These are phyloP conservation scores for Chondrus crispus DNA, from an alignment of 23 red algal genomes.

Conservation along the genomic window DNA sequence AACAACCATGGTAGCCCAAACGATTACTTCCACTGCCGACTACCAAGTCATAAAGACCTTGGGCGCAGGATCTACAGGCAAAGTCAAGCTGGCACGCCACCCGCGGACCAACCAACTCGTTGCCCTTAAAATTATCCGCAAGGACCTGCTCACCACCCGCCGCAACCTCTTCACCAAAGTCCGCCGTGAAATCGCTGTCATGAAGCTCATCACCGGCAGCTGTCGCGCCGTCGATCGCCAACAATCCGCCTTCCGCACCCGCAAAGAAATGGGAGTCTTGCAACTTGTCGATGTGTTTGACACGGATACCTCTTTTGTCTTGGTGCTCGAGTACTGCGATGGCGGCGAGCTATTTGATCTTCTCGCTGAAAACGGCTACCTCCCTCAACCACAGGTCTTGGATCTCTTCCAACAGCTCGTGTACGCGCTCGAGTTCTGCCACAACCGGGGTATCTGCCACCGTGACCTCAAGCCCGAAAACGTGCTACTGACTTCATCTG, in stretches of 20 bases:
- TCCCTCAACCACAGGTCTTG: conserved; percentile 55
- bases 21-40: neutral
- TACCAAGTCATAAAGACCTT: conserved; percentile 45
- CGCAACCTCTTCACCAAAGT: conserved; percentile 78
- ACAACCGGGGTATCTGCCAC: conserved; percentile 71
- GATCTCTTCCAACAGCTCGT: conserved; percentile 76
- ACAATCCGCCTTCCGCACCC: neutral
- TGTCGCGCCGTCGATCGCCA: neutral
- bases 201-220: conserved; percentile 63
- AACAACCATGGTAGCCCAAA: neutral
- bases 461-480: conserved; percentile 97
- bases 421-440: conserved; percentile 60
- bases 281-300: conserved; percentile 74
- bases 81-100: conserved; percentile 94
- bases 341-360: conserved; percentile 90
- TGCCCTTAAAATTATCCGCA: conserved; percentile 92
- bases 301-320: conserved; percentile 32
- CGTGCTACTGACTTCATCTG: conserved; percentile 61
- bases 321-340: conserved; percentile 87
- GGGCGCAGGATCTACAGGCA: conserved; percentile 66
- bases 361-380: conserved; percentile 45
- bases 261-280: conserved; percentile 22
- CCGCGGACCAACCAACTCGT: conserved; percentile 54
- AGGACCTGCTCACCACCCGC: conserved; percentile 68
- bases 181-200: conserved; percentile 94